Base-by-base conservation (phyloP, 140 eudicot species). In the Senecio squalidus region DNA sequence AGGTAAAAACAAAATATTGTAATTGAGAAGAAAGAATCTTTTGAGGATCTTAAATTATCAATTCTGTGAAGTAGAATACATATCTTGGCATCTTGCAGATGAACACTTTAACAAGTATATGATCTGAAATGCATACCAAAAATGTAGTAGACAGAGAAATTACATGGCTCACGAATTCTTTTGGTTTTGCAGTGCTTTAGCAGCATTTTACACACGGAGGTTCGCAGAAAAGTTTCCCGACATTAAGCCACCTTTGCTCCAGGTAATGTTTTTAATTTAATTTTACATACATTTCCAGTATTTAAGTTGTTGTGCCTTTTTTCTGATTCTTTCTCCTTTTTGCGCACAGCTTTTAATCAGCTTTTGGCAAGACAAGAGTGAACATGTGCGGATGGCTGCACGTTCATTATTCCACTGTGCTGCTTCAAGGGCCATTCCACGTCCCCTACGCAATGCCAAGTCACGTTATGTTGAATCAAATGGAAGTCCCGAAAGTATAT, bases 381-480 rank as follows among this genome's bases (percentile, higher is more conserved):
- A 87, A 58, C 99, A 88, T 65, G 96, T 93, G 28, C 79, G 86
- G 11, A 81, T 93, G 96, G 99, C 99, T 30, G 99, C 99, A 43
- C 95, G 99, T 43, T 84, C 96, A 38, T 58, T 93, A 30, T 93
- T 93, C 68, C 99, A 93, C 67, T 93, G 99, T 82, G 95, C 99
- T 36, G 99, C 96, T 53, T 75, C 99, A 60, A 76, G 99, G 58
- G 96, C 96, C 24, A 84, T 88, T 65, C 99, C 99, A 21, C 69
- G 34, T 39, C 96, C 96, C 39, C 71, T 88, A 41, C 74, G 85
- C 62, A 56, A 78, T 47, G 53, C 56, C 39, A 89, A 80, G 66
- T 50, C 88, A 56, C 29, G n/a, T 24, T 62, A 58, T 10, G 63
- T 55, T 21, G 70, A 49, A 40, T 46, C 76, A 20, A 20, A 67